Percentiles rank a stretch among this genome's conserved stretches.
phyloP scores from a whole-genome alignment of 306 rosid genomes.

The Sophora flavescens region DNA sequence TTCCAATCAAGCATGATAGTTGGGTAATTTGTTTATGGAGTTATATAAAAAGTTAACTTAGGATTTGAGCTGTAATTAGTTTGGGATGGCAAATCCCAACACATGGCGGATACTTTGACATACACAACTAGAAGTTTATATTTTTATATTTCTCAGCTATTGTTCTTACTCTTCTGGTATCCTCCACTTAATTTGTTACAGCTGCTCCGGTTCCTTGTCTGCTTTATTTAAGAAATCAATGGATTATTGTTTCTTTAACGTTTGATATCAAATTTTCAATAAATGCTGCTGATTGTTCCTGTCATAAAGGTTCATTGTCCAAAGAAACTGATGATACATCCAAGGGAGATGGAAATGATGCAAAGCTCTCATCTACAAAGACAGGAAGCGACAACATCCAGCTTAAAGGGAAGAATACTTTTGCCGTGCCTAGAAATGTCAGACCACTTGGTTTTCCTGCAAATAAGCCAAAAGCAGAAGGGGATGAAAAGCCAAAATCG shows the following conservation, averaged over 20 bases:
- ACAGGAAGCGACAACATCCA: slow-evolving; percentile 56
- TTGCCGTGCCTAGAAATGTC: slow-evolving; percentile 83
- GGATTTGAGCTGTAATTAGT: no score
- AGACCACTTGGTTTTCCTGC: slow-evolving; percentile 63
- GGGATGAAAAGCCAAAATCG: slow-evolving; percentile 76
- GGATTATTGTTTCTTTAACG: slow-evolving; percentile 21
- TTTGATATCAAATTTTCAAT: slow-evolving; percentile 46
- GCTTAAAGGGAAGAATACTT: slow-evolving; percentile 85
- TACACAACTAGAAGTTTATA: not conserved
- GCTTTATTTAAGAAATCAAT: slow-evolving; percentile 21
- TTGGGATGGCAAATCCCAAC: no score
- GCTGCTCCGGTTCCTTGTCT: slow-evolving; percentile 25
- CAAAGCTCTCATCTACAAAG: slow-evolving; percentile 46
- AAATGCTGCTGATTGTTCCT: slow-evolving; percentile 43
- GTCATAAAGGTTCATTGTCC: slow-evolving; percentile 50
- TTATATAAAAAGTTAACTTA: no score
- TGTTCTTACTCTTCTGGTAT: not conserved
- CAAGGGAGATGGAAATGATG: slow-evolving; percentile 49
- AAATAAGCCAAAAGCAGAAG: slow-evolving; percentile 58
- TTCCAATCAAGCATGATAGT: slow-evolving; percentile 1
- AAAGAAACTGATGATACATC: slow-evolving; percentile 55
- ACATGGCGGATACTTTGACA: no score
- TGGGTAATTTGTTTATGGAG: no score
- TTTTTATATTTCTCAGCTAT: not conserved
- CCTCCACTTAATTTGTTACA: slow-evolving; percentile 6